Percentiles rank a stretch among this genome's conserved stretches.
Conservation (phyloP, 306 rosid species). For the Spatholobus suberectus region DNA sequence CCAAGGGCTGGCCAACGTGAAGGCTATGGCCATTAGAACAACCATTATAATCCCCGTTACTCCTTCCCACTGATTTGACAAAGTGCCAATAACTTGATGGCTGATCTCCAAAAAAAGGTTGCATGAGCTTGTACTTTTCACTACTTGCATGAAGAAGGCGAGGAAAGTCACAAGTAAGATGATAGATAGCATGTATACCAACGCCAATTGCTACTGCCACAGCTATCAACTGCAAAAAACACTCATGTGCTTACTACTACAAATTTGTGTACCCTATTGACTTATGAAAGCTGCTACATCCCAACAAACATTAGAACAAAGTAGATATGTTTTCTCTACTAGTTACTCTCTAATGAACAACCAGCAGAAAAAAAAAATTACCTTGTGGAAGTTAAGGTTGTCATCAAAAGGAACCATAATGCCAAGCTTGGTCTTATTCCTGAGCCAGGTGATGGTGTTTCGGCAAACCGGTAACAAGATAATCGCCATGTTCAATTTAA, state of each 20-base stretch:
- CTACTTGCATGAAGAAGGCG: slow-evolving; percentile 51
- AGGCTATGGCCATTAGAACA: slow-evolving; percentile 63
- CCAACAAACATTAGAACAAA: slow-evolving; percentile 4
- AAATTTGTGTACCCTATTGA: background rate
- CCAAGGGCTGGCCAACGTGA: slow-evolving; percentile 62
- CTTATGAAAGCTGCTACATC: background rate
- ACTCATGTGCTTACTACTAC: background rate
- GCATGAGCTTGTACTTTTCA: slow-evolving; percentile 56
- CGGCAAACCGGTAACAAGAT: slow-evolving; percentile 66
- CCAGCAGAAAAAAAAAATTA: background rate
- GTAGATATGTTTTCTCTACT: background rate
- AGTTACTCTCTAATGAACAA: slow-evolving; percentile 9
- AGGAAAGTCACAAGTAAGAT: slow-evolving; percentile 64
- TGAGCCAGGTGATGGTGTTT: slow-evolving; percentile 64
- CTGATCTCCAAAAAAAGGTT: slow-evolving; percentile 54
- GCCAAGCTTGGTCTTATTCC: slow-evolving; percentile 61
- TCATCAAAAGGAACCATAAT: slow-evolving; percentile 64
- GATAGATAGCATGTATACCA: slow-evolving; percentile 59
- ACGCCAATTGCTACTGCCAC: slow-evolving; percentile 55
- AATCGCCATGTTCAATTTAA: slow-evolving; percentile 69
- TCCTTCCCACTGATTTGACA: slow-evolving; percentile 68
- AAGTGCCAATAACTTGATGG: slow-evolving; percentile 61
- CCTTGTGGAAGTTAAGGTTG: slow-evolving; percentile 71
- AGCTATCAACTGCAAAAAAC: slow-evolving; percentile 54
- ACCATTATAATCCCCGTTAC: slow-evolving; percentile 63